Evolutionary conservation across 768 basidiomycete genomes (phyloP).

Genomic region (Boletus vinaceobasis): DNA sequence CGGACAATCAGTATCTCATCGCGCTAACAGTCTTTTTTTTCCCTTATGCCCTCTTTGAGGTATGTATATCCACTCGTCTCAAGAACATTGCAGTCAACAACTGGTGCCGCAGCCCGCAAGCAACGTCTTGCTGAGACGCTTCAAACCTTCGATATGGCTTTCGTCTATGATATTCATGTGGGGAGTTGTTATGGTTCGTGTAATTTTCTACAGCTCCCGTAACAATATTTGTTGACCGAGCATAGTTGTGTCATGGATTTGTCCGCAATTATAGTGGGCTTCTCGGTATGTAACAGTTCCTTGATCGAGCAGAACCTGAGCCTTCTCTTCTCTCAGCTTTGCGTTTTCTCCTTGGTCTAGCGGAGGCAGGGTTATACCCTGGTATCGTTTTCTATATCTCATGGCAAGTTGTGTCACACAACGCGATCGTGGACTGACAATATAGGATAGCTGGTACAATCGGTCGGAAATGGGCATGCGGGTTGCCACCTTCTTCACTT

Average conservation of each 20-base stretch:
- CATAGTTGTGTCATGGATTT: slow-evolving; percentile 61
- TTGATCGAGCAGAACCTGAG: not conserved
- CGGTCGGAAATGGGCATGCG: slow-evolving; percentile 71
- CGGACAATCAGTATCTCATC: slow-evolving; percentile 62
- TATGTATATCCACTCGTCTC: slow-evolving; percentile 22
- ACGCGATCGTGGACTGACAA: not conserved
- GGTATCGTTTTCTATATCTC: slow-evolving; percentile 61
- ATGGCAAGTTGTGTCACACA: slow-evolving; percentile 35
- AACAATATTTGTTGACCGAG: not conserved
- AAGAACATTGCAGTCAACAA: not conserved
- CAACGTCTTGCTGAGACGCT: slow-evolving; percentile 55
- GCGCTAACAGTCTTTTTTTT: slow-evolving; percentile 77
- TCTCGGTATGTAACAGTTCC: slow-evolving; percentile 40
- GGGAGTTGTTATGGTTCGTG: slow-evolving; percentile 40
- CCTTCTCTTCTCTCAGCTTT: slow-evolving; percentile 37
- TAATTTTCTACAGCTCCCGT: not conserved
- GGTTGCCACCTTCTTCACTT: slow-evolving; percentile 73
- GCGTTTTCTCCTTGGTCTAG: slow-evolving; percentile 56
- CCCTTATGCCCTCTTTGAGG: slow-evolving; percentile 69
- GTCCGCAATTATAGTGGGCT: slow-evolving; percentile 59
- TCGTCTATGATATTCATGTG: slow-evolving; percentile 41
- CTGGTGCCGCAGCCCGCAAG: slow-evolving; percentile 48
- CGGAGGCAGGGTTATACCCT: slow-evolving; percentile 52
- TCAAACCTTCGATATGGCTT: slow-evolving; percentile 67
- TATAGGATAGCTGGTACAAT: slow-evolving; percentile 64